These are phyloP conservation scores for Zopfia rhizophila DNA, from an alignment of 2,329 filamentous ascomycete genomes.

Conservation along the genomic window DNA sequence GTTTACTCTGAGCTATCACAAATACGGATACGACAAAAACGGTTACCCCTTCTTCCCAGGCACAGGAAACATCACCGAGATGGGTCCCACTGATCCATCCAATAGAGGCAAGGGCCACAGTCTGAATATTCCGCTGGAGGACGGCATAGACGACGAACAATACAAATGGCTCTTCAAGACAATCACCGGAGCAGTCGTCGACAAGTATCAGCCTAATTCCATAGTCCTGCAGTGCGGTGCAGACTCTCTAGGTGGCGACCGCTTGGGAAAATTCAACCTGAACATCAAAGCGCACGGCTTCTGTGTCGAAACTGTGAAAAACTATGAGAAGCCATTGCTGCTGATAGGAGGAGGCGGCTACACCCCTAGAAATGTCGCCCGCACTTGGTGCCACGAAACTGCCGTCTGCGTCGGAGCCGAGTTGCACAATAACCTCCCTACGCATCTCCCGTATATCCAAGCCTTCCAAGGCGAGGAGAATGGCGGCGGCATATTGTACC, in stretches of 20 bases:
- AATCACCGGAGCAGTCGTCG: slow-evolving; percentile 80
- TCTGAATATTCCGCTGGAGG: slow-evolving; percentile 88
- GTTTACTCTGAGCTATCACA: slow-evolving; percentile 95
- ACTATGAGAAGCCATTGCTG: slow-evolving; percentile 80
- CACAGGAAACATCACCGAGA: slow-evolving; percentile 86
- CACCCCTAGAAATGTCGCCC: slow-evolving; percentile 94
- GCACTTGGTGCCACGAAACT: slow-evolving; percentile 97
- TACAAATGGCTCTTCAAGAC: slow-evolving; percentile 87
- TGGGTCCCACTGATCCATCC: slow-evolving; percentile 81
- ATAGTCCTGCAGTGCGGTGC: slow-evolving; percentile 97
- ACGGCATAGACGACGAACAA: slow-evolving; percentile 90
- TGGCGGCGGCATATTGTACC: slow-evolving; percentile 75
- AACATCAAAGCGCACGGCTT: slow-evolving; percentile 94
- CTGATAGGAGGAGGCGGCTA: slow-evolving; percentile 96
- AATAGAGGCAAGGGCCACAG: slow-evolving; percentile 91
- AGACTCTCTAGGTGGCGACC: slow-evolving; percentile 91
- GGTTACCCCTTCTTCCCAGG: slow-evolving; percentile 81
- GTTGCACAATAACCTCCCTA: slow-evolving; percentile 78
- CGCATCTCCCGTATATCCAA: slow-evolving; percentile 83
- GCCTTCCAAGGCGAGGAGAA: slow-evolving; percentile 86
- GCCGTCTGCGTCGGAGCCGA: slow-evolving; percentile 83
- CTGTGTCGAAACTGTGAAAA: slow-evolving; percentile 90
- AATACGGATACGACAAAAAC: slow-evolving; percentile 78
- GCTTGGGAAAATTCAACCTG: slow-evolving; percentile 94
- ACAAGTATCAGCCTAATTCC: slow-evolving; percentile 85